A percentile compares a stretch with the other conserved stretches of the same genome.
Conservation (phyloP, 495 filamentous ascomycete species). For the Penicillium bialowiezense region DNA sequence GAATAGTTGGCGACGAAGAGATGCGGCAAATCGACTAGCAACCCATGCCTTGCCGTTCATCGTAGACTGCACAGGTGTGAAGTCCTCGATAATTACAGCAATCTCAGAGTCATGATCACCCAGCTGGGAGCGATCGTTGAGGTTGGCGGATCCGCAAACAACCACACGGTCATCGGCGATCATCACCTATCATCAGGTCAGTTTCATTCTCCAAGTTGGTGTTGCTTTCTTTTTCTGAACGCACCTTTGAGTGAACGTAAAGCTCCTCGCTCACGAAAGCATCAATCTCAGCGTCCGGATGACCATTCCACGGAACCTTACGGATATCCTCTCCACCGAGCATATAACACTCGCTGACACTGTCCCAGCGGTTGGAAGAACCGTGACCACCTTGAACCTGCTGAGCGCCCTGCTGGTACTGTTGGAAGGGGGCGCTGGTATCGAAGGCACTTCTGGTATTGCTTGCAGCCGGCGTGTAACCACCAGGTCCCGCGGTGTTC, state of each 20-base stretch:
- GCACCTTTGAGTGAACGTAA: constrained; percentile 86
- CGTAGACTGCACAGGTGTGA: constrained; percentile 58
- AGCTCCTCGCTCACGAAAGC: constrained; percentile 91
- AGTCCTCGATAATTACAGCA: constrained; percentile 78
- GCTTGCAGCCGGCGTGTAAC: constrained; percentile 40
- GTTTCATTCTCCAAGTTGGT: background rate
- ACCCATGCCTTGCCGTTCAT: constrained; percentile 72
- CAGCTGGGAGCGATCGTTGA: constrained; percentile 93
- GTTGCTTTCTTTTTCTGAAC: background rate
- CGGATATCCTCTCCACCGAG: constrained; percentile 71
- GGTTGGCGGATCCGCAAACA: constrained; percentile 88
- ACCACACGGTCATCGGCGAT: constrained; percentile 89
- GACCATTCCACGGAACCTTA: constrained; percentile 71
- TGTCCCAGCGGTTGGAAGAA: constrained; percentile 61
- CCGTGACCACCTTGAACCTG: constrained; percentile 29
- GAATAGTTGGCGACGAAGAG: constrained; percentile 80
- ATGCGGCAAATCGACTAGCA: constrained; percentile 77
- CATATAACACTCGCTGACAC: constrained; percentile 83
- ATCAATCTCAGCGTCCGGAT: constrained; percentile 71
- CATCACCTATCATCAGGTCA: constrained; percentile 51
- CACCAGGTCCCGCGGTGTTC: constrained; percentile 31
- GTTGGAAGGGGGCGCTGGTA: constrained; percentile 45
- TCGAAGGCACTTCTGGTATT: constrained; percentile 38
- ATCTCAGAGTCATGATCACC: constrained; percentile 85
- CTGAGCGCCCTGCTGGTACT: constrained; percentile 69